These are phyloP conservation scores for Aspergillus eucalypticola DNA, from an alignment of 2,329 filamentous ascomycete genomes.

Conservation along the genomic window DNA sequence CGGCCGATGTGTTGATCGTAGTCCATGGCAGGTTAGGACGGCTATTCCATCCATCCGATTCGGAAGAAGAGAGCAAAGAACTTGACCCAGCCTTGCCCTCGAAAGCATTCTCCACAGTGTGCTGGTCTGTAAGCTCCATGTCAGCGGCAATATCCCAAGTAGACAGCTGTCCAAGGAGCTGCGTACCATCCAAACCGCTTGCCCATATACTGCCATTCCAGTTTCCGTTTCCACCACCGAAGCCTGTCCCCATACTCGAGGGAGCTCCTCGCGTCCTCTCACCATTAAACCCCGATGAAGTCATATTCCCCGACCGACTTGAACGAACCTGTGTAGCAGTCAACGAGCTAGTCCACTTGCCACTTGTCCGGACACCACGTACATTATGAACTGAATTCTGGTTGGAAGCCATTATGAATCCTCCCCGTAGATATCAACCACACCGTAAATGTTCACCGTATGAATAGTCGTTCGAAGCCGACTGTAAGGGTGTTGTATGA, in stretches of 20 bases:
- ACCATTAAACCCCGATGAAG: conserved; percentile 35
- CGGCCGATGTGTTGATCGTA: conserved; percentile 49
- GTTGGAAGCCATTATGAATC: conserved; percentile 41
- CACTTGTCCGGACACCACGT: conserved; percentile 21
- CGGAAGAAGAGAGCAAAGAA: conserved; percentile 67
- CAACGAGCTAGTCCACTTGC: conserved; percentile 16
- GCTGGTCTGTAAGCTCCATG: conserved; percentile 25
- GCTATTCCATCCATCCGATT: conserved; percentile 64
- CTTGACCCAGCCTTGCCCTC: conserved; percentile 67
- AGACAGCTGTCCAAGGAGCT: not conserved
- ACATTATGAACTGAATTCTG: conserved; percentile 40
- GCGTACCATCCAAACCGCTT: conserved; percentile 46
- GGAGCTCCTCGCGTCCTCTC: conserved; percentile 41
- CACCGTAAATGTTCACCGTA: conserved; percentile 11
- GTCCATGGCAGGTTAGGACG: conserved; percentile 61
- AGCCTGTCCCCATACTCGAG: conserved; percentile 45
- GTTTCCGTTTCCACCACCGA: conserved; percentile 45
- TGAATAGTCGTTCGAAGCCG: not conserved
- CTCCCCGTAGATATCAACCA: conserved; percentile 13
- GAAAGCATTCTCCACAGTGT: conserved; percentile 33
- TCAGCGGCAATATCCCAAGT: not conserved
- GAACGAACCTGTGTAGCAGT: conserved; percentile 29
- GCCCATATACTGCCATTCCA: conserved; percentile 57
- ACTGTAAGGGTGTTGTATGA: conserved; percentile 1
- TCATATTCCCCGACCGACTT: conserved; percentile 43